Conservation (phyloP, 1,284 basidiomycete genomes). For the Moesziomyces globuligerus region DNA sequence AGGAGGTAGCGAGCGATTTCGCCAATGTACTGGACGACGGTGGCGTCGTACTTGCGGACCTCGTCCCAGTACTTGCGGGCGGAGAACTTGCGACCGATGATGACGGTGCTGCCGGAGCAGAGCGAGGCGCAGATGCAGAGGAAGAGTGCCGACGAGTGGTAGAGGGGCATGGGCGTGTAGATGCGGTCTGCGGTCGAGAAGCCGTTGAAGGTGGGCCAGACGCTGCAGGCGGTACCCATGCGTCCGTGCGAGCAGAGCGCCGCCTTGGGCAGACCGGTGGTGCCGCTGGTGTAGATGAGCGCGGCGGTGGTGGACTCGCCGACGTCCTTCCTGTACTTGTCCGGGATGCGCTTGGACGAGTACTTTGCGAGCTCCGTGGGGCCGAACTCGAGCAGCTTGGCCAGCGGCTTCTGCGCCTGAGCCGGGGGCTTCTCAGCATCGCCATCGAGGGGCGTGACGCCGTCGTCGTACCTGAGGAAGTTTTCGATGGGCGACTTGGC, state of each 20-base stretch:
- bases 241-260: slow-evolving; percentile 66
- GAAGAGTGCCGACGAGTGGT: slow-evolving; percentile 63
- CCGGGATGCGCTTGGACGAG: slow-evolving; percentile 40
- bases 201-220: slow-evolving; percentile 56
- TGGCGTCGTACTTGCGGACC: slow-evolving; percentile 63
- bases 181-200: slow-evolving; percentile 59
- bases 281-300: slow-evolving; percentile 62
- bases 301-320: slow-evolving; percentile 42
- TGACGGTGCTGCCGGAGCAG: slow-evolving; percentile 61
- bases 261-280: slow-evolving; percentile 66
- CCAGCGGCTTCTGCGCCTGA: slow-evolving; percentile 27
- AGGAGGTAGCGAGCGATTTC: slow-evolving; percentile 67
- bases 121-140: slow-evolving; percentile 63
- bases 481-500: slow-evolving; percentile 20
- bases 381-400: slow-evolving; percentile 42
- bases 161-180: slow-evolving; percentile 68
- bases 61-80: slow-evolving; percentile 66
- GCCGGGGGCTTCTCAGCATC: slow-evolving; percentile 40
- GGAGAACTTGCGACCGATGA: slow-evolving; percentile 68
- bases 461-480: slow-evolving; percentile 63
- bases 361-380: slow-evolving; percentile 45
- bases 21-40: slow-evolving; percentile 67
- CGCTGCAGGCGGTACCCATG: slow-evolving; percentile 52
- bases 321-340: slow-evolving; percentile 48
- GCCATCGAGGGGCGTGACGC: slow-evolving; percentile 46